These are phyloP conservation scores for Diaporthe velutina DNA, from an alignment of 2,329 filamentous ascomycete species.

Conservation along the genomic window DNA sequence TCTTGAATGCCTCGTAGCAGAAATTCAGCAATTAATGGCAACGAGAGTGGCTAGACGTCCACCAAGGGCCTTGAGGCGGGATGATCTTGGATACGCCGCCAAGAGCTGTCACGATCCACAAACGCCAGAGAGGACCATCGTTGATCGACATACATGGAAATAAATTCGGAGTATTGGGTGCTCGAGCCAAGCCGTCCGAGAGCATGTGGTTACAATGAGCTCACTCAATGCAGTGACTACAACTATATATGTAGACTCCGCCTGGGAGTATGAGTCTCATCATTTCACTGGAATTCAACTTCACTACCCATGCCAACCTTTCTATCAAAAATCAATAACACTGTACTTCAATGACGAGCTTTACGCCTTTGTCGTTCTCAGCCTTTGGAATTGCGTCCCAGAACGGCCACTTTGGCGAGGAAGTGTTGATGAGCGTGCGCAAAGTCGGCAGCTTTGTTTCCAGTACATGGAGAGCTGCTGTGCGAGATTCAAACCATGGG, in stretches of 20 bases:
- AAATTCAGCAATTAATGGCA: neutral
- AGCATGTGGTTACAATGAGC: neutral
- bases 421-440: neutral
- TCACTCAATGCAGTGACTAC: too few relatives aligned
- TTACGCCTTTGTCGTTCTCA: neutral
- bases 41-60: neutral
- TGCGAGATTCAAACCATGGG: neutral
- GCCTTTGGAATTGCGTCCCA: neutral
- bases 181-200: neutral
- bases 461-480: neutral
- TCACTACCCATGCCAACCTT: neutral
- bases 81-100: neutral
- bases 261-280: too few relatives aligned
- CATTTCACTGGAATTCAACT: accelerated
- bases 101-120: neutral
- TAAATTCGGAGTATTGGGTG: neutral
- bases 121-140: neutral
- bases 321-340: accelerated
- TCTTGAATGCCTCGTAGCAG: neutral
- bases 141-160: neutral
- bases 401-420: neutral
- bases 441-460: neutral
- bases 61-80: too few relatives aligned
- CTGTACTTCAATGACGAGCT: neutral
- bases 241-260: neutral